Evolutionary conservation across 768 basidiomycete species (phyloP).

Genomic region (Inosperma sp.): DNA sequence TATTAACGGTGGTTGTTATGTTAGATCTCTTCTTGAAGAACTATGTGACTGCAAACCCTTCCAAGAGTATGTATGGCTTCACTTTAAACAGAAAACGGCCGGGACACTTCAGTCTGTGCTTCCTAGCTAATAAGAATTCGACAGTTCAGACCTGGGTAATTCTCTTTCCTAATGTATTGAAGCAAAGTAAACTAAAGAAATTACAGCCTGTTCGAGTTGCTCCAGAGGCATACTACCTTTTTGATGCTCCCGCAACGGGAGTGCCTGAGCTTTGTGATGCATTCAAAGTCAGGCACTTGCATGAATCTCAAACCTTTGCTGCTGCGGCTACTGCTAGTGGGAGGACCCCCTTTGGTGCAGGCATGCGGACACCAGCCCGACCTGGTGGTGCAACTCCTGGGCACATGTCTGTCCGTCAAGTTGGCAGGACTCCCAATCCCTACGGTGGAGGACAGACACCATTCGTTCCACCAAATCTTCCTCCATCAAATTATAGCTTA

Average conservation of each 20-base stretch:
- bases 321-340: slow-evolving; percentile 51
- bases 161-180: slow-evolving; percentile 1
- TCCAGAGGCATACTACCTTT: slow-evolving; percentile 85
- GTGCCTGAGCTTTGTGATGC: slow-evolving; percentile 94
- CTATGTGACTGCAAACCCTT: slow-evolving; percentile 88
- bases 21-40: slow-evolving; percentile 85
- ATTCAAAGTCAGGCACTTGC: slow-evolving; percentile 89
- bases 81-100: slow-evolving; percentile 84
- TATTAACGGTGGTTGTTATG: slow-evolving; percentile 4
- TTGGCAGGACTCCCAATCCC: slow-evolving; percentile 75
- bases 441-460: slow-evolving; percentile 52
- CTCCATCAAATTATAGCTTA: slow-evolving; percentile 22
- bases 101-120: slow-evolving; percentile 91
- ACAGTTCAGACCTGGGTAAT: slow-evolving; percentile 88
- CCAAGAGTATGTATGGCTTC: slow-evolving; percentile 94
- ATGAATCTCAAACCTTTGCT: slow-evolving; percentile 65
- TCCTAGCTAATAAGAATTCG: slow-evolving; percentile 88
- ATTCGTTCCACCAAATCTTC: slow-evolving; percentile 29
- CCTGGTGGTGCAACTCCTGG: slow-evolving; percentile 80
- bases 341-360: slow-evolving; percentile 77
- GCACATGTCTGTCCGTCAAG: slow-evolving; percentile 69
- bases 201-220: slow-evolving; percentile 80
- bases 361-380: slow-evolving; percentile 71
- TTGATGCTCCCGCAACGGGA: slow-evolving; percentile 84
- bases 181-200: slow-evolving; percentile 8